phyloP scores from a whole-genome alignment of 2,329 filamentous ascomycete species.

The Fusarium virguliforme region DNA sequence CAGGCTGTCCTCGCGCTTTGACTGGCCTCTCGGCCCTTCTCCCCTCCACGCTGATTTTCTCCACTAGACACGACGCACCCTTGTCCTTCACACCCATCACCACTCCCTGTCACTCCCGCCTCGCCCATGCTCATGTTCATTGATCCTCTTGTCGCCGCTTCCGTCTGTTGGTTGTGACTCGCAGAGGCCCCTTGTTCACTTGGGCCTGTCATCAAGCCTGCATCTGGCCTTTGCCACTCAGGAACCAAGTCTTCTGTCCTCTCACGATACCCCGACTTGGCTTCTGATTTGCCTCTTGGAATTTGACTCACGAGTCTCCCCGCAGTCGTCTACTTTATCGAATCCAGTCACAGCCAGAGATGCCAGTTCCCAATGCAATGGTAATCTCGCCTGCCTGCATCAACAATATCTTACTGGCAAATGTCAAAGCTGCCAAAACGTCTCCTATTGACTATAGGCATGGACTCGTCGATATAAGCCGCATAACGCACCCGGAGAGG shows the following conservation, averaged over 20 bases:
- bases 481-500: slow-evolving; percentile 1
- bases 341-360: slow-evolving; percentile 39
- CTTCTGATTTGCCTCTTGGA: slow-evolving; percentile 43
- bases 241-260: slow-evolving; percentile 36
- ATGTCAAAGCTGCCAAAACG: slow-evolving; percentile 14
- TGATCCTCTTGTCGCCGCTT: slow-evolving; percentile 23
- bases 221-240: slow-evolving; percentile 42
- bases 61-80: slow-evolving; percentile 41
- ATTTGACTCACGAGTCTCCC: slow-evolving; percentile 22
- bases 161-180: slow-evolving; percentile 30
- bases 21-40: slow-evolving; percentile 53
- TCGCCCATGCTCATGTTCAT: slow-evolving; percentile 35
- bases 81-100: slow-evolving; percentile 34
- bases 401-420: slow-evolving; percentile 19
- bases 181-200: slow-evolving; percentile 23
- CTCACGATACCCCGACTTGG: slow-evolving; percentile 14
- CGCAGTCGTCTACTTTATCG: slow-evolving; percentile 33
- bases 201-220: slow-evolving; percentile 24
- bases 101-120: slow-evolving; percentile 40
- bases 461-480: slow-evolving; percentile 27
- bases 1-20: slow-evolving; percentile 38
- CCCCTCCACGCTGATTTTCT: slow-evolving; percentile 34
- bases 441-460: slow-evolving; percentile 25
- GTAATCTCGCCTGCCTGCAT: slow-evolving; percentile 31
- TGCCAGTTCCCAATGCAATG: slow-evolving; percentile 18